Evolutionary conservation across 352 stramenopile genomes (phyloP).

Genomic region (Phytophthora pseudosyringae): DNA sequence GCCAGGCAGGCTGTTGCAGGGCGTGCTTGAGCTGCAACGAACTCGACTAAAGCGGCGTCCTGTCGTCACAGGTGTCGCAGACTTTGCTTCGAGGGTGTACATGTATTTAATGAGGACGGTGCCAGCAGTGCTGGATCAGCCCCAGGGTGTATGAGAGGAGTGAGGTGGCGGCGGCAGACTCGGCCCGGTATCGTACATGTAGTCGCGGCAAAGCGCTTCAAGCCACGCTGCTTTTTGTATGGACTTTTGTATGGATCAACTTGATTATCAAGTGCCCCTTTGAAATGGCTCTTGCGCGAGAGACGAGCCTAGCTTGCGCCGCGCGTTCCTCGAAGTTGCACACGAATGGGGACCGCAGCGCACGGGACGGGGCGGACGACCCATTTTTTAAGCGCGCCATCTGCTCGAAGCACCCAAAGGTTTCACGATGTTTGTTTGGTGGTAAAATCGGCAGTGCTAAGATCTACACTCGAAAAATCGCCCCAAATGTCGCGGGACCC

Average conservation of each 20-base stretch:
- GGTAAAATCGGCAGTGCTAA: no score
- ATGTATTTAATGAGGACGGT: no score
- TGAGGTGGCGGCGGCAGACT: not conserved
- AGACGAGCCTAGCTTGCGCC: slow-evolving; percentile 14
- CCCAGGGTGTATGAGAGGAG: not conserved
- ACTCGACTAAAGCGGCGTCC: not conserved
- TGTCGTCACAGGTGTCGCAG: not conserved
- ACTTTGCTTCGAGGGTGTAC: no score
- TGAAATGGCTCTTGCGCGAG: slow-evolving; percentile 1
- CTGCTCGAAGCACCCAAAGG: no score
- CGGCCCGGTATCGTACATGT: not conserved
- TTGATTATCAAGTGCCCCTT: slow-evolving; percentile 1
- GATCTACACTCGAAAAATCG: no score
- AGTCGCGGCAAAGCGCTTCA: no score
- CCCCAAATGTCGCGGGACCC: no score
- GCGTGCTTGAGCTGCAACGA: not conserved
- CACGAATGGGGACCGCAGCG: not conserved
- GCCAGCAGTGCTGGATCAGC: no score
- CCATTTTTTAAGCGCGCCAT: not conserved
- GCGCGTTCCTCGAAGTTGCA: slow-evolving; percentile 30
- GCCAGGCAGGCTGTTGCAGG: no score
- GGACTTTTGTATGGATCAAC: no score
- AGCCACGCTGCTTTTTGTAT: no score
- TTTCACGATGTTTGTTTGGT: no score
- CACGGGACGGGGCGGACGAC: not conserved